Evolutionary conservation across 495 filamentous ascomycete genomes (phyloP).

Genomic region (Glarea lozoyensis): DNA sequence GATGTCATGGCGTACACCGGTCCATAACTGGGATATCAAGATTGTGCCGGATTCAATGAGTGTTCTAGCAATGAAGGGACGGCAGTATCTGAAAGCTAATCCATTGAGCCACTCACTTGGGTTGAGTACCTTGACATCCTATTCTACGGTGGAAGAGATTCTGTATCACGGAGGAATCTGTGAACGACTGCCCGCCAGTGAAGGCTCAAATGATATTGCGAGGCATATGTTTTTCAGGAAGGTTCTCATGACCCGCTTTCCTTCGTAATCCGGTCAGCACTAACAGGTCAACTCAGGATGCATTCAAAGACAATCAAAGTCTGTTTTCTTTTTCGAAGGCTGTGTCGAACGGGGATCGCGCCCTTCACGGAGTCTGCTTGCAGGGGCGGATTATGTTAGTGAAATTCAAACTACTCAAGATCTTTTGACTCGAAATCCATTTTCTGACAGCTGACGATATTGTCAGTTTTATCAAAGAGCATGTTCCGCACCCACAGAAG

Average conservation of each 20-base stretch:
- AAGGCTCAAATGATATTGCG: background rate
- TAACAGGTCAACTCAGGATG: background rate
- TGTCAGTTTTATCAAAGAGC: background rate
- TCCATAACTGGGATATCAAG: background rate
- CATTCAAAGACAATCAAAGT: background rate
- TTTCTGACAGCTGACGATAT: background rate
- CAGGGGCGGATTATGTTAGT: conserved; percentile 1
- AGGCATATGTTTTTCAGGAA: background rate
- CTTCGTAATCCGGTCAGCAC: background rate
- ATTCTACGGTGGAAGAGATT: background rate
- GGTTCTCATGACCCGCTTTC: background rate
- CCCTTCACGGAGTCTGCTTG: background rate
- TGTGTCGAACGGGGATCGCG: background rate
- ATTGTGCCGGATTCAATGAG: background rate
- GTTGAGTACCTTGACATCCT: background rate
- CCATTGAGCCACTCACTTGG: background rate
- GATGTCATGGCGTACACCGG: background rate
- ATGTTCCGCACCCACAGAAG: background rate
- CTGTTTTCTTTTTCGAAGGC: background rate
- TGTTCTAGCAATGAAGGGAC: background rate
- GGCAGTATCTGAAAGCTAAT: background rate
- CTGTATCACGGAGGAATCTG: background rate
- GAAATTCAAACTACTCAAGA: background rate
- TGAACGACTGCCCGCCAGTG: background rate
- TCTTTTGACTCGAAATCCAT: background rate